Base-by-base conservation (phyloP, 2,329 filamentous ascomycete genomes). In the Ophiocordyceps camponoti-leonardi region DNA sequence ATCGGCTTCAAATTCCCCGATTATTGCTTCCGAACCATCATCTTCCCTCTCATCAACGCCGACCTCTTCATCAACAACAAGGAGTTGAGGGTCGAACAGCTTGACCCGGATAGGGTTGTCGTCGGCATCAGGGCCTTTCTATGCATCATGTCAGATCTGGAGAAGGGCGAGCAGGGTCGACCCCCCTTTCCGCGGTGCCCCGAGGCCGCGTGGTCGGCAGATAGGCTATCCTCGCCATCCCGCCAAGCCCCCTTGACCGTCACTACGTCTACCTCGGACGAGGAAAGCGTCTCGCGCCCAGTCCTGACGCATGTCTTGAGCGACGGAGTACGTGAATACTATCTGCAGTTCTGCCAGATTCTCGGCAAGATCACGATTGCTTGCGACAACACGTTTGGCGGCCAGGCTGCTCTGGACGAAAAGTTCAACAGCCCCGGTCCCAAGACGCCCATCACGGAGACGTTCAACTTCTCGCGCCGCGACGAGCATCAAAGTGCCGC, bases 21-120 rank as follows among this genome's bases (percentile, higher is more conserved):
- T 55, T 82, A 94, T 51, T 96, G 90, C 62, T 94, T 96, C 62
- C 77, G 81, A 52, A 85, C 72, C 42, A 83, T 96, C 51, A 86
- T 98, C n/a, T 96, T 95, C 54, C 92, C 90, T 3, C 67, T 98
- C 35, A 83, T 98, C 57, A 94, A 94, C 58, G 86, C 87, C 1
- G 90, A 95, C 45, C 68, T 87, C n/a, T 92, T 95, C 58, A 71
- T 75, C 26, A 77, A 79, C 18, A 68, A 85, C 51, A 73, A 81
- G 54, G 85, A 94, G 41, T 66, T 92, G 40, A 87, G 79, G 57
- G 83, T 95, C 26, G 92, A 96, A 57, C 86, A 93, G 56, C 73
- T 98, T 49, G 92, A 98, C 50, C 92, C 93, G 0, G 93, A 98
- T 58, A 83, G 86, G 54, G 94, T 95, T 66, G 90, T 96, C n/a